Conservation (phyloP, 2,329 filamentous ascomycete genomes). For the Aspergillus vadensis region DNA sequence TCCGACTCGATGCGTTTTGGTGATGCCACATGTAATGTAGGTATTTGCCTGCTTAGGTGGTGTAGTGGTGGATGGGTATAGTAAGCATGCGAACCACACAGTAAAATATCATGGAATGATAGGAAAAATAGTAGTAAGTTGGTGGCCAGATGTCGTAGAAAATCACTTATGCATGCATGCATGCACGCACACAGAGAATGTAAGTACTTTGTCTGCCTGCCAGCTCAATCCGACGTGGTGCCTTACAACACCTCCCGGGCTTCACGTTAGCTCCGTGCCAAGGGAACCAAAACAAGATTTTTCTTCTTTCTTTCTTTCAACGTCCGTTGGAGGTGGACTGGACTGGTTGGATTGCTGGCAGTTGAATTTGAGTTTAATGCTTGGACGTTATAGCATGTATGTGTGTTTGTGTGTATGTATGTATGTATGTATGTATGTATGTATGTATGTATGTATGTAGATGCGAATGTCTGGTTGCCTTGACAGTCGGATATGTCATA, state of each 20-base stretch:
- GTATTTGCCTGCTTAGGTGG: neutral
- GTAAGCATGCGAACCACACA: neutral
- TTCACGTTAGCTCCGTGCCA: constrained; percentile 1
- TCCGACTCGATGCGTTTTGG: neutral
- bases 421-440: neutral
- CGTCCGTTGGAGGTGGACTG: too few species aligned
- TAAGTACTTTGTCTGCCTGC: neutral
- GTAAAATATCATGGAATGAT: neutral
- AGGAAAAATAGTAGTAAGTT: too few species aligned
- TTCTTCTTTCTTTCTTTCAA: neutral
- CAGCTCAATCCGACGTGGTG: constrained; percentile 20
- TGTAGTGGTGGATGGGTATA: neutral
- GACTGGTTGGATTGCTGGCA: too few species aligned
- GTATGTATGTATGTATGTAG: neutral
- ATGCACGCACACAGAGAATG: too few species aligned
- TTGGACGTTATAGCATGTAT: too few species aligned
- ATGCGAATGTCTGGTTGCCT: neutral
- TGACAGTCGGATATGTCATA: neutral
- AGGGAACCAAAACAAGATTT: neutral
- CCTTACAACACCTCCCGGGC: constrained; percentile 14
- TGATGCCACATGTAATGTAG: neutral
- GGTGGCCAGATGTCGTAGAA: too few species aligned
- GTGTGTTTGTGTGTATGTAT: too few species aligned
- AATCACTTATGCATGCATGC: too few species aligned
- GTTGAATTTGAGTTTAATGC: too few species aligned